Conservation (phyloP, 2,329 filamentous ascomycete species). For the Sclerotinia minor region DNA sequence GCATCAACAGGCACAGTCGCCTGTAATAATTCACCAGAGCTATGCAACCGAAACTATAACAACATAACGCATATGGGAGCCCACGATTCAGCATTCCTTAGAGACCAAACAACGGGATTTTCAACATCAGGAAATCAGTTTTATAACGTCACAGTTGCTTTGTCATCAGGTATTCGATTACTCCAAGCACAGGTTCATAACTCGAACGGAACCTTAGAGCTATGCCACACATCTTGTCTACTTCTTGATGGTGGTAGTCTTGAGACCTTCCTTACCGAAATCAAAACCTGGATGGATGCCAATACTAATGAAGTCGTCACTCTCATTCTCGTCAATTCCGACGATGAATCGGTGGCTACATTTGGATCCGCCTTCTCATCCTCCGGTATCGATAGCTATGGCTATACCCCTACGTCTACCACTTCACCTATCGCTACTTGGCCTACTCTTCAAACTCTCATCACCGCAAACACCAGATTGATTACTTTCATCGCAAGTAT, state of each 20-base stretch:
- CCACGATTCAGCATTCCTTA: constrained; percentile 66
- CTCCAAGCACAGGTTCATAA: constrained; percentile 64
- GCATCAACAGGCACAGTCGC: constrained; percentile 35
- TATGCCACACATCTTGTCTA: constrained; percentile 61
- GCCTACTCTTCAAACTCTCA: constrained; percentile 72
- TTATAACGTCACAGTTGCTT: constrained; percentile 56
- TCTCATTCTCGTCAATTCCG: constrained; percentile 62
- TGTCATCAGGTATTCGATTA: constrained; percentile 63
- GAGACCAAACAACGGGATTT: constrained; percentile 45
- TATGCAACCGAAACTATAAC: constrained; percentile 71
- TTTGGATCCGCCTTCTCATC: constrained; percentile 48
- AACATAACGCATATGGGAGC: constrained; percentile 74
- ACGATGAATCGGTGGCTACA: constrained; percentile 54
- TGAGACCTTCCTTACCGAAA: constrained; percentile 52
- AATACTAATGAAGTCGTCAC: constrained; percentile 63
- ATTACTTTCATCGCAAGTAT: constrained; percentile 67
- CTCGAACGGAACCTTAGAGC: constrained; percentile 51
- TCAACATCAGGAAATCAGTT: constrained; percentile 57
- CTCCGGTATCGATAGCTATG: constrained; percentile 61
- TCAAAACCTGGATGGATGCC: constrained; percentile 60
- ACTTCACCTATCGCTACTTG: constrained; percentile 53
- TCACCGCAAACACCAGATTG: constrained; percentile 62
- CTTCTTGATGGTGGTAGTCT: constrained; percentile 61
- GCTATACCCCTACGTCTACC: constrained; percentile 55
- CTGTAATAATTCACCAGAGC: constrained; percentile 78